Percentiles rank a stretch among this genome's conserved stretches.
phyloP scores from a whole-genome alignment of 768 basidiomycete species.

The Dioszegia hungarica region DNA sequence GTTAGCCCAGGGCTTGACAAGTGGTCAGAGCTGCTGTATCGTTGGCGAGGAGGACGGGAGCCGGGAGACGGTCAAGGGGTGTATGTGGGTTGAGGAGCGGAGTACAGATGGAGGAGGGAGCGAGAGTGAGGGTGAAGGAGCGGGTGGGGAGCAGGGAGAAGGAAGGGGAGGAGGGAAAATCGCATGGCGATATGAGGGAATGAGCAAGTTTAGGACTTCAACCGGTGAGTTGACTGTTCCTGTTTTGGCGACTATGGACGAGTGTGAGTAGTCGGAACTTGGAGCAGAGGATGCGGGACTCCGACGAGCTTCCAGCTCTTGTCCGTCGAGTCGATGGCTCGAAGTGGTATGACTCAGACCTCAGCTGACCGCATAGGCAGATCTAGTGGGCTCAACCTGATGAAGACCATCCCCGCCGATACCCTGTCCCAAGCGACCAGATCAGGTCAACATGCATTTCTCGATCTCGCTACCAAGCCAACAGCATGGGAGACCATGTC shows the following conservation, averaged over 20 bases:
- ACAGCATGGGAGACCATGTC: constrained; percentile 7
- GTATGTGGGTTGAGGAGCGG: constrained; percentile 67
- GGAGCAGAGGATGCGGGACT: no score
- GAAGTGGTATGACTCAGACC: no score
- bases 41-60: constrained; percentile 57
- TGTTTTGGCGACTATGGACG: neutral
- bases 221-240: constrained; percentile 49
- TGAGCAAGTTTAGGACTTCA: constrained; percentile 88
- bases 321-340: no score
- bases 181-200: constrained; percentile 92
- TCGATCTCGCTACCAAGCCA: constrained; percentile 5
- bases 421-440: constrained; percentile 19
- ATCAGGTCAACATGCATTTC: constrained; percentile 18
- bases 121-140: constrained; percentile 48
- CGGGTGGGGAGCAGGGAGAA: constrained; percentile 28
- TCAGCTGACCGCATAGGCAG: constrained; percentile 3
- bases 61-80: constrained; percentile 59
- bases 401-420: constrained; percentile 30
- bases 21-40: constrained; percentile 65
- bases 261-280: neutral
- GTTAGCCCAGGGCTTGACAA: constrained; percentile 75
- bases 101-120: constrained; percentile 40
- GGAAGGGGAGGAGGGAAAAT: constrained; percentile 71
- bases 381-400: constrained; percentile 16
- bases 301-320: no score